A percentile compares a stretch with the other conserved stretches of the same genome.
Conservation (phyloP, 345 rosid genomes). For the Salix koriyanagi region DNA sequence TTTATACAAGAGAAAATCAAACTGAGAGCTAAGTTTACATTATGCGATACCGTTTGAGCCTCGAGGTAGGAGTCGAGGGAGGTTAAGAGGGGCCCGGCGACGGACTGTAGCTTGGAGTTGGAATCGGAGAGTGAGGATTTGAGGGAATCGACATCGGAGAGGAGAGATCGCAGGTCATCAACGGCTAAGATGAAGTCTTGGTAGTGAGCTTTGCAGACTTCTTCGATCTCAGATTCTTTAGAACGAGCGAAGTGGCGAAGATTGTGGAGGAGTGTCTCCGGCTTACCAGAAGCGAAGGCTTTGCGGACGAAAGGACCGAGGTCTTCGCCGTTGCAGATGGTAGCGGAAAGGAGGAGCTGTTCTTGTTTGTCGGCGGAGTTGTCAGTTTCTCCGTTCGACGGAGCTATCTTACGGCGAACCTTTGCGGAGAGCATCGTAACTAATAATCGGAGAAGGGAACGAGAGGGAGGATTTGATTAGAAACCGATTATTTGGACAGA, state of each 20-base stretch:
- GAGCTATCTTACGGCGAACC: conserved; percentile 70
- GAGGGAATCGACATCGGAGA: conserved; percentile 90
- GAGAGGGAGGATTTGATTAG: not conserved
- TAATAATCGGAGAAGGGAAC: not conserved
- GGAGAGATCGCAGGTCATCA: conserved; percentile 94
- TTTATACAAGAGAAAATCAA: conserved; percentile 50
- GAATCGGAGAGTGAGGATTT: conserved; percentile 87
- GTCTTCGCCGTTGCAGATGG: conserved; percentile 91
- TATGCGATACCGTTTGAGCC: conserved; percentile 61
- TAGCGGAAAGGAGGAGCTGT: conserved; percentile 75
- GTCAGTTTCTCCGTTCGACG: conserved; percentile 44
- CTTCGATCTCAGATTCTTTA: conserved; percentile 95
- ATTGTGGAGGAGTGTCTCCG: conserved; percentile 78
- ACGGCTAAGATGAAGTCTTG: conserved; percentile 96
- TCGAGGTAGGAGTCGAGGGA: conserved; percentile 75
- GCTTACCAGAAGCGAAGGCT: conserved; percentile 73
- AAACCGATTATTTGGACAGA: conserved; percentile 5
- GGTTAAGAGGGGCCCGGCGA: conserved; percentile 70
- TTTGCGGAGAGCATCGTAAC: conserved; percentile 50
- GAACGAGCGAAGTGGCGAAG: conserved; percentile 84
- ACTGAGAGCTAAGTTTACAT: conserved; percentile 64
- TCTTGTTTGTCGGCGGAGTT: conserved; percentile 84
- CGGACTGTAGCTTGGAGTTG: conserved; percentile 76
- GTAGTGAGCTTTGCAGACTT: conserved; percentile 94
- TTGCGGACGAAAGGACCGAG: conserved; percentile 86